Evolutionary conservation across 2,329 filamentous ascomycete genomes (phyloP).

Genomic region (Fusarium sp.): DNA sequence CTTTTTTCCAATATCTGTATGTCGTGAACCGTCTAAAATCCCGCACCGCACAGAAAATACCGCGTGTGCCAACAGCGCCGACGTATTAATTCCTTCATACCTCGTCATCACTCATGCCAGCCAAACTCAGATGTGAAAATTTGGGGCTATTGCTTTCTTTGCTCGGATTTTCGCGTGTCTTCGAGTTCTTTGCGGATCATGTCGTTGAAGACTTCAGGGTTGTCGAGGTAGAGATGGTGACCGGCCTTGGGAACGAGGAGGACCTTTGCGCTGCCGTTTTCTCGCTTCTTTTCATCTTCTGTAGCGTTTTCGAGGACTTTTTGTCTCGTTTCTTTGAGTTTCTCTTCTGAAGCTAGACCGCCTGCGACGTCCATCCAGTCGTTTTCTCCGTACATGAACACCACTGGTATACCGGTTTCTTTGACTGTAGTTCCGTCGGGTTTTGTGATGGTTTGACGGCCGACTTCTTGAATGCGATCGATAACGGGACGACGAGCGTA

Average conservation of each 20-base stretch:
- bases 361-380: slow-evolving; percentile 99
- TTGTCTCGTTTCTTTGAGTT: slow-evolving; percentile 74
- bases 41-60: slow-evolving; percentile 17
- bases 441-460: slow-evolving; percentile 69
- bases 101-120: slow-evolving; percentile 1
- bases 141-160: slow-evolving; percentile 37
- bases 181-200: slow-evolving; percentile 64
- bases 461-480: slow-evolving; percentile 85
- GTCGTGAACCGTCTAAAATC: slow-evolving; percentile 28
- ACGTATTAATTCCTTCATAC: slow-evolving; percentile 9
- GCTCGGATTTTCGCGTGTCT: slow-evolving; percentile 54
- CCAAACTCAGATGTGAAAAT: neutral
- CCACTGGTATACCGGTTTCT: slow-evolving; percentile 79
- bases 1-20: slow-evolving; percentile 18
- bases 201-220: slow-evolving; percentile 67
- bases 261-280: slow-evolving; percentile 86
- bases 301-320: slow-evolving; percentile 70
- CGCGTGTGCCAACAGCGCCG: slow-evolving; percentile 30
- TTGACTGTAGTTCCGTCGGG: slow-evolving; percentile 43
- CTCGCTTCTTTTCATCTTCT: slow-evolving; percentile 73
- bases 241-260: slow-evolving; percentile 74
- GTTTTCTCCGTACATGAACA: slow-evolving; percentile 96
- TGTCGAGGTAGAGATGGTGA: slow-evolving; percentile 70
- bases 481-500: slow-evolving; percentile 91
- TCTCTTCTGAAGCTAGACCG: slow-evolving; percentile 82